Conservation (phyloP, 345 rosid species). For the Camelina sativa region DNA sequence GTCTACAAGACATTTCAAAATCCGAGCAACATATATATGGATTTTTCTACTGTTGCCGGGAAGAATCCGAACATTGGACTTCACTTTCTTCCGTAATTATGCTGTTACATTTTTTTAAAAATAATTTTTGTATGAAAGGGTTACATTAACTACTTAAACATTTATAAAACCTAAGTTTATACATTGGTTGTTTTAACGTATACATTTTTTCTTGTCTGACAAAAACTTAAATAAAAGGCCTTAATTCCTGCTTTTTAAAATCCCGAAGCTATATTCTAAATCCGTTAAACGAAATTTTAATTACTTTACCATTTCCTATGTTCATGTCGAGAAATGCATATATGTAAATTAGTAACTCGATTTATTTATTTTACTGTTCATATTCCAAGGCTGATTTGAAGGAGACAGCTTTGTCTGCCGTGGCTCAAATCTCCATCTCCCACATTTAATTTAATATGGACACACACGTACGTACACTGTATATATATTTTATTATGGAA, state of each 20-base stretch:
- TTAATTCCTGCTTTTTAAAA: slow-evolving; percentile 36
- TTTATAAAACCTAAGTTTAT: slow-evolving; percentile 38
- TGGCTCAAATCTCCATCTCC: slow-evolving; percentile 45
- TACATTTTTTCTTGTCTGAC: slow-evolving; percentile 15
- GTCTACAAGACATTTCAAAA: slow-evolving; percentile 36
- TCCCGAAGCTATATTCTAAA: slow-evolving; percentile 39
- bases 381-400: slow-evolving; percentile 48
- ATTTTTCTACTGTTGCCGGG: slow-evolving; percentile 36
- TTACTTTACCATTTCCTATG: slow-evolving; percentile 38
- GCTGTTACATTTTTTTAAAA: slow-evolving; percentile 18
- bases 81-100: slow-evolving; percentile 41
- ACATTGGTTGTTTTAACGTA: slow-evolving; percentile 36
- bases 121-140: too few relatives aligned
- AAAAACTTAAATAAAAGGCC: slow-evolving; percentile 14
- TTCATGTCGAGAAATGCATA: slow-evolving; percentile 41
- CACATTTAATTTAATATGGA: slow-evolving; percentile 34
- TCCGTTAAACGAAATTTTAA: slow-evolving; percentile 20
- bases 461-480: slow-evolving; percentile 42
- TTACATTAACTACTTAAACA: slow-evolving; percentile 21
- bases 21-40: slow-evolving; percentile 26
- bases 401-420: slow-evolving; percentile 49
- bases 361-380: slow-evolving; percentile 30
- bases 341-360: slow-evolving; percentile 29
- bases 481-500: slow-evolving; percentile 5
- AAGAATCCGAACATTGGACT: slow-evolving; percentile 41